phyloP scores from a whole-genome alignment of 495 filamentous ascomycete genomes.

The Aspergillus sclerotiicarbonarius region DNA sequence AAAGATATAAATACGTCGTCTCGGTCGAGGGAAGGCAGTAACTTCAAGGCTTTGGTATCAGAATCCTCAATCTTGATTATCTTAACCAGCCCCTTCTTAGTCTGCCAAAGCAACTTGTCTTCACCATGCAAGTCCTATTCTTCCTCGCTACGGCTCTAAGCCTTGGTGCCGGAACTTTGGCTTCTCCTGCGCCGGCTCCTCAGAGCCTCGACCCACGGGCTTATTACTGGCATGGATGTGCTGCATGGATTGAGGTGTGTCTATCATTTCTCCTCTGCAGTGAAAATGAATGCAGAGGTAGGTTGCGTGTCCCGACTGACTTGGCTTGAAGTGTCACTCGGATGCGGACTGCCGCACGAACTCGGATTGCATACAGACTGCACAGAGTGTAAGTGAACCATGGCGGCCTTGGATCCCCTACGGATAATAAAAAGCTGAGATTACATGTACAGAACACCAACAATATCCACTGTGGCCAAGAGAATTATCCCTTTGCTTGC shows the following conservation, averaged over 20 bases:
- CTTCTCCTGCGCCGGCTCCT: neutral
- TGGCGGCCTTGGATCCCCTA: too few relatives aligned
- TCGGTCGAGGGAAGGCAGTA: neutral
- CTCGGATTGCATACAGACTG: neutral
- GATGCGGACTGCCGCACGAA: neutral
- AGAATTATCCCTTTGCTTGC: neutral
- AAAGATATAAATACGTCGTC: neutral
- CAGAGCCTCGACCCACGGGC: neutral
- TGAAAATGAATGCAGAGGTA: neutral
- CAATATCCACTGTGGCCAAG: neutral
- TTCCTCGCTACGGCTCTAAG: neutral
- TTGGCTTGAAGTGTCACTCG: neutral
- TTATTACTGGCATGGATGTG: neutral
- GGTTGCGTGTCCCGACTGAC: neutral
- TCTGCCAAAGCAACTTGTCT: neutral
- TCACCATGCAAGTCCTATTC: neutral
- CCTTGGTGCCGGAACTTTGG: neutral
- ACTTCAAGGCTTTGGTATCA: neutral
- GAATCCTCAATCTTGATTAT: conserved; percentile 1
- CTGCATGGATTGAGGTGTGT: neutral
- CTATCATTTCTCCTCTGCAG: neutral
- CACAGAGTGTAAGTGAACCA: neutral
- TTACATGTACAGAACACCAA: neutral
- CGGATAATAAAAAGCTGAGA: too few relatives aligned
- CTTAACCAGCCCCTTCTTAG: neutral